Percentiles rank a stretch among this genome's conserved stretches.
phyloP scores from a whole-genome alignment of 2,329 filamentous ascomycete genomes.

The Pseudogymnoascus sp. region DNA sequence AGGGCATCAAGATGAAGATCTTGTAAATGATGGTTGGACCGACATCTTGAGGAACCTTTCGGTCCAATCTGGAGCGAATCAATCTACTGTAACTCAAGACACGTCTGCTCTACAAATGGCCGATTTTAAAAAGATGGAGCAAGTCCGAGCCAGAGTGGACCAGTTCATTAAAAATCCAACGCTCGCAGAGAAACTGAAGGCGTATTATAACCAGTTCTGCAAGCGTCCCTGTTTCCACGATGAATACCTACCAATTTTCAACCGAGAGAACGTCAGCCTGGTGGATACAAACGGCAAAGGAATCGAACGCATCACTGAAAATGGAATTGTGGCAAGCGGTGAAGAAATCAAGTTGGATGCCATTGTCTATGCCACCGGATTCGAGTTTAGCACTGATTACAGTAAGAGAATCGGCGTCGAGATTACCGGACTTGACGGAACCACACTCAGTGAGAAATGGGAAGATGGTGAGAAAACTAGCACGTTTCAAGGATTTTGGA shows the following conservation, averaged over 20 bases:
- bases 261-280: slow-evolving; percentile 9
- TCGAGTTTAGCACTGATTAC: background rate
- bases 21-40: slow-evolving; percentile 12
- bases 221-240: slow-evolving; percentile 13
- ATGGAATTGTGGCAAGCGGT: background rate
- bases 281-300: slow-evolving; percentile 13
- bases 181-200: slow-evolving; percentile 8
- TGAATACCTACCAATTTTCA: slow-evolving; percentile 11
- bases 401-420: background rate
- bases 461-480: background rate
- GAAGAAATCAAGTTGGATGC: slow-evolving; percentile 3
- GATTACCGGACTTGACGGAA: slow-evolving; percentile 10
- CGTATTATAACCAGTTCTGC: slow-evolving; percentile 10
- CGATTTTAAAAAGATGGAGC: slow-evolving; percentile 10
- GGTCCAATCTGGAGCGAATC: background rate
- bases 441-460: slow-evolving; percentile 10
- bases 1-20: background rate
- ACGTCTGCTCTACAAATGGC: background rate
- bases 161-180: slow-evolving; percentile 4
- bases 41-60: background rate
- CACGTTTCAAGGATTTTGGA: slow-evolving; percentile 8
- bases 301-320: slow-evolving; percentile 7
- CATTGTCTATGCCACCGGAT: slow-evolving; percentile 11
- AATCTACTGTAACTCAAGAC: background rate
- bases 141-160: slow-evolving; percentile 9